These are phyloP conservation scores for Pichia pseudocactophila DNA, from an alignment of 805 yeast species.

Conservation along the genomic window DNA sequence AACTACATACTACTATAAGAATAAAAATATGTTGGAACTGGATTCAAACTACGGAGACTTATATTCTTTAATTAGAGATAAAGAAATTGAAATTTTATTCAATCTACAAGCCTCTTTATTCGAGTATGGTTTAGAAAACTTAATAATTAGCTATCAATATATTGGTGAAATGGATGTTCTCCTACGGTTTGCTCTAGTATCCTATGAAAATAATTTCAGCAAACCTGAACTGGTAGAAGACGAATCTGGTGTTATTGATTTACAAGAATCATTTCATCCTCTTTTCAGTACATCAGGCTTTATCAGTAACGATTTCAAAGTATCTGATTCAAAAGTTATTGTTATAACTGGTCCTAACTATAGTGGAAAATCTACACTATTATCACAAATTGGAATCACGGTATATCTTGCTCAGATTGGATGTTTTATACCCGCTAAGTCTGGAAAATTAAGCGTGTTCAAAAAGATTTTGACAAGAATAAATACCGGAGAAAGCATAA, in stretches of 20 bases:
- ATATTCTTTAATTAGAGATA: constrained; percentile 31
- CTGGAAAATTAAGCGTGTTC: constrained; percentile 38
- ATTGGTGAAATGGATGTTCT: constrained; percentile 33
- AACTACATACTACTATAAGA: constrained; percentile 31
- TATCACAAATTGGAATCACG: constrained; percentile 40
- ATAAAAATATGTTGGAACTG: constrained; percentile 21
- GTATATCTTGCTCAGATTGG: constrained; percentile 46
- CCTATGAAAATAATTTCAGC: constrained; percentile 21
- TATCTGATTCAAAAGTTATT: constrained; percentile 19
- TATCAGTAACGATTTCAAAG: constrained; percentile 32
- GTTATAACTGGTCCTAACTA: constrained; percentile 43
- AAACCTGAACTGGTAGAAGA: constrained; percentile 27
- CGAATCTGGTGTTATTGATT: constrained; percentile 10
- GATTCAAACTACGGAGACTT: constrained; percentile 36
- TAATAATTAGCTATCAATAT: constrained; percentile 16
- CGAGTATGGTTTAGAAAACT: constrained; percentile 10
- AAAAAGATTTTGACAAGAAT: constrained; percentile 36
- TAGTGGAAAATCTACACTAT: constrained; percentile 45
- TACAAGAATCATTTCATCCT: constrained; percentile 39
- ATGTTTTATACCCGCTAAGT: constrained; percentile 41
- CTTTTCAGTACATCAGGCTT: constrained; percentile 20
- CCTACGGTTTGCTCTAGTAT: constrained; percentile 27
- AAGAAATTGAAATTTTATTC: constrained; percentile 33
- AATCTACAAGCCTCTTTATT: constrained; percentile 21
- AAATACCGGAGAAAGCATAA: constrained; percentile 31